These are phyloP conservation scores for Pleomassaria siparia DNA, from an alignment of 2,329 filamentous ascomycete genomes.

Conservation along the genomic window DNA sequence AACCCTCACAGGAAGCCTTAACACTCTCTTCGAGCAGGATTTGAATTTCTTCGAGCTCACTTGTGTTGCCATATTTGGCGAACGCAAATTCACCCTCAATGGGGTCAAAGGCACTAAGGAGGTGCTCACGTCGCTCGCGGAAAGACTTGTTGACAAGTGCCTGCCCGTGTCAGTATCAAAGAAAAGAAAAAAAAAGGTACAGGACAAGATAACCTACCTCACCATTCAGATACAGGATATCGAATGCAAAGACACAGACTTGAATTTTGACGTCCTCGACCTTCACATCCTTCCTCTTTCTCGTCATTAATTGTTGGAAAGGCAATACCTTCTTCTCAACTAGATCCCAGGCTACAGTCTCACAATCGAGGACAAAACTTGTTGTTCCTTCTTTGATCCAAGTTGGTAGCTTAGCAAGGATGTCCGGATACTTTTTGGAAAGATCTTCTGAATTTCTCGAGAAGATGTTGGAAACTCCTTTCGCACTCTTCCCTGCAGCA, in stretches of 20 bases:
- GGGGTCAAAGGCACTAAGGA: conserved; percentile 71
- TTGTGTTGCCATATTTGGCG: conserved; percentile 82
- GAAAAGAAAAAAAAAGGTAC: neutral
- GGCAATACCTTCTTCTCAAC: conserved; percentile 92
- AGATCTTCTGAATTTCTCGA: conserved; percentile 96
- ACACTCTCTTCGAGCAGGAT: conserved; percentile 89
- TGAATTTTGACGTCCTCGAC: conserved; percentile 93
- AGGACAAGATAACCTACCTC: conserved; percentile 53
- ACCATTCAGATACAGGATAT: conserved; percentile 90
- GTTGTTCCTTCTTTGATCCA: conserved; percentile 91
- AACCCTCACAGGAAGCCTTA: conserved; percentile 91
- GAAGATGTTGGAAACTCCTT: conserved; percentile 88
- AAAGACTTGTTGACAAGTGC: conserved; percentile 84
- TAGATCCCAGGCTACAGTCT: conserved; percentile 97
- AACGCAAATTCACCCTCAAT: conserved; percentile 90
- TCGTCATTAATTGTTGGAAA: conserved; percentile 97
- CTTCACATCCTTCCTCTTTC: conserved; percentile 97
- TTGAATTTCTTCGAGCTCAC: conserved; percentile 92
- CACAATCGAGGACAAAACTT: conserved; percentile 97
- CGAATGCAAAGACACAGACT: conserved; percentile 96
- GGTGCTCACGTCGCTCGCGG: conserved; percentile 76
- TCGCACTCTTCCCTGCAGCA: conserved; percentile 65
- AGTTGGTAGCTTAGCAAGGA: conserved; percentile 79
- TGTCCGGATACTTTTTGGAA: conserved; percentile 96
- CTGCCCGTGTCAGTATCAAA: conserved; percentile 36